These are phyloP conservation scores for Neonectria neomacrospora DNA, from an alignment of 2,329 filamentous ascomycete species.

Conservation along the genomic window DNA sequence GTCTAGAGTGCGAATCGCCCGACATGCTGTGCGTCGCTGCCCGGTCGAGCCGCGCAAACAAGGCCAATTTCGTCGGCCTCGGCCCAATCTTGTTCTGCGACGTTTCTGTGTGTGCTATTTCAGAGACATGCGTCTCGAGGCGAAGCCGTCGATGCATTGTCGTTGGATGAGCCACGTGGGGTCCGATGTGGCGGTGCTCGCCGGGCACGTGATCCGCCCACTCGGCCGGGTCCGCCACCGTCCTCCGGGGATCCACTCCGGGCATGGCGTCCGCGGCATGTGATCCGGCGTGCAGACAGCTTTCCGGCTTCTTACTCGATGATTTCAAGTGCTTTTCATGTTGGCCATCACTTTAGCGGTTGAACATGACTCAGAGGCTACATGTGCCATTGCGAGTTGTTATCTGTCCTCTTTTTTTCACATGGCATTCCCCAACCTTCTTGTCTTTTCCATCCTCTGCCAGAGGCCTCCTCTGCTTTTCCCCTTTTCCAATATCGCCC, in stretches of 20 bases:
- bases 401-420: not conserved
- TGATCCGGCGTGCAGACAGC: conserved; percentile 38
- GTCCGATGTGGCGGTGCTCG: conserved; percentile 33
- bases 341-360: conserved; percentile 1
- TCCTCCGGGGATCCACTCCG: conserved; percentile 36
- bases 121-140: conserved; percentile 33
- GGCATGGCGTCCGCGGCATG: conserved; percentile 37
- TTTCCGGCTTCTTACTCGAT: conserved; percentile 29
- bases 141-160: conserved; percentile 28
- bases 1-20: not conserved
- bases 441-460: conserved; percentile 5
- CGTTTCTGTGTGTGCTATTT: conserved; percentile 28
- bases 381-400: not conserved
- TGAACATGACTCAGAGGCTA: conserved; percentile 18
- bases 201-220: conserved; percentile 21
- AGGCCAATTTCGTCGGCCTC: conserved; percentile 6
- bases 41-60: conserved; percentile 13
- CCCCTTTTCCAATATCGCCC: conserved; percentile 11
- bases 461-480: conserved; percentile 18
- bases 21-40: conserved; percentile 4
- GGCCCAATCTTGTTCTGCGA: conserved; percentile 21
- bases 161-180: conserved; percentile 39
- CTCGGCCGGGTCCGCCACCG: conserved; percentile 42
- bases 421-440: conserved; percentile 6
- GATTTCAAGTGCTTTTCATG: conserved; percentile 9